A percentile compares a stretch with the other conserved stretches of the same genome.
Evolutionary conservation across 345 rosid genomes (phyloP).

Genomic region (Bruguiera parviflora): DNA sequence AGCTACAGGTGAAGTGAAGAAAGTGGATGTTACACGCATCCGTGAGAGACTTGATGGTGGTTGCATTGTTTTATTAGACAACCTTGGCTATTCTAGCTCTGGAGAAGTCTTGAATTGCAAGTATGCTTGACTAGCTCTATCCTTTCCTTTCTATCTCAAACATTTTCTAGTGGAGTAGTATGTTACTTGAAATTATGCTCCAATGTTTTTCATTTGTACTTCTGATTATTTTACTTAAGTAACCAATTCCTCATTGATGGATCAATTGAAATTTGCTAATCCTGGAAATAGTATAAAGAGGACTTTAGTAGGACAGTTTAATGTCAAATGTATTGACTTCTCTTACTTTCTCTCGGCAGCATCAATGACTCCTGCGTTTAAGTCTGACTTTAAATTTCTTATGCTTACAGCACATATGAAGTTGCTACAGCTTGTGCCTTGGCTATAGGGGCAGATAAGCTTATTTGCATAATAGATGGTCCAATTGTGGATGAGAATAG

Average conservation of each 20-base stretch:
- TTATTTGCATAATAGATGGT: constrained; percentile 85
- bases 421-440: constrained; percentile 98
- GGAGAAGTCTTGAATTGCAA: constrained; percentile 99
- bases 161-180: not conserved
- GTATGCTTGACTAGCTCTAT: constrained; percentile 38
- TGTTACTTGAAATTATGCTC: not conserved
- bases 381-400: constrained; percentile 8
- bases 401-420: constrained; percentile 77
- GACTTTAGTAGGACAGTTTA: no score
- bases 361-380: not conserved
- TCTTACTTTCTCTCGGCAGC: no score
- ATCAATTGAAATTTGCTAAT: not conserved
- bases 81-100: constrained; percentile 89
- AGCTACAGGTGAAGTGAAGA: constrained; percentile 95
- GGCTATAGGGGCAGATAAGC: constrained; percentile 92
- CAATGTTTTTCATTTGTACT: not conserved
- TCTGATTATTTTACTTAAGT: not conserved
- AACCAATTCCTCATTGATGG: not conserved
- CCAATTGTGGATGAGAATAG: constrained; percentile 82
- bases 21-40: constrained; percentile 76
- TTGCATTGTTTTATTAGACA: constrained; percentile 75
- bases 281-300: not conserved
- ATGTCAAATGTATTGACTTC: not conserved
- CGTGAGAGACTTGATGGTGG: constrained; percentile 85
- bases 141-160: not conserved